These are phyloP conservation scores for Mollisiaceae sp. DNA, from an alignment of 2,329 filamentous ascomycete species.

Conservation along the genomic window DNA sequence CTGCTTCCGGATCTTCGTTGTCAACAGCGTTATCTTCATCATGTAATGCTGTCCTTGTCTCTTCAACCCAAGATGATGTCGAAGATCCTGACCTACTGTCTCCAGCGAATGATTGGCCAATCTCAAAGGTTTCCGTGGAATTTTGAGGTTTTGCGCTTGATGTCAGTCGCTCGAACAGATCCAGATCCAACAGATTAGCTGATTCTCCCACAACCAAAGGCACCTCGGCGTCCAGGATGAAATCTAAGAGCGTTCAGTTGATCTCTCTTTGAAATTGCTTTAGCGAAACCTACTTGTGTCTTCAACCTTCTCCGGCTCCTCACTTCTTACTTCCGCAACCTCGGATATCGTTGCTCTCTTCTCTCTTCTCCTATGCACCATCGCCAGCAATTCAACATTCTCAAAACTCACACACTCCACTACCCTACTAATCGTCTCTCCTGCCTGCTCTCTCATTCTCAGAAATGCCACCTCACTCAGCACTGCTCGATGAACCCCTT, in stretches of 20 bases:
- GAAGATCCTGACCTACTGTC: neutral
- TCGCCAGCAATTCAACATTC: neutral
- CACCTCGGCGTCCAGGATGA: neutral
- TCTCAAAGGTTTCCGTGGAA: neutral
- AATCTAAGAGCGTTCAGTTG: neutral
- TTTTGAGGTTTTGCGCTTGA: neutral
- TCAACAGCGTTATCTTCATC: neutral
- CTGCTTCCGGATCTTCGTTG: neutral
- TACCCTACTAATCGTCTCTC: neutral
- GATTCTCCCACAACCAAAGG: neutral
- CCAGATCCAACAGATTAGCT: neutral
- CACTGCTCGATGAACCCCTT: neutral
- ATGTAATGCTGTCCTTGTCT: neutral
- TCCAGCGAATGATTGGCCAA: neutral
- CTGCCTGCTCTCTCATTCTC: neutral
- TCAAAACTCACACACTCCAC: constrained; percentile 2
- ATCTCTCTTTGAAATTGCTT: neutral
- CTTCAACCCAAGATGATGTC: neutral
- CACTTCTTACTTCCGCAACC: neutral
- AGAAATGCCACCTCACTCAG: neutral
- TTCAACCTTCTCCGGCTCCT: neutral
- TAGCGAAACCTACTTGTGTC: neutral
- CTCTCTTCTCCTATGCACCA: neutral
- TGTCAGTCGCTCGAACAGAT: neutral
- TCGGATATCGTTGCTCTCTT: neutral